A percentile compares a stretch with the other conserved stretches of the same genome.
Conservation (phyloP, 495 filamentous ascomycete species). For the Penicilliopsis zonata region DNA sequence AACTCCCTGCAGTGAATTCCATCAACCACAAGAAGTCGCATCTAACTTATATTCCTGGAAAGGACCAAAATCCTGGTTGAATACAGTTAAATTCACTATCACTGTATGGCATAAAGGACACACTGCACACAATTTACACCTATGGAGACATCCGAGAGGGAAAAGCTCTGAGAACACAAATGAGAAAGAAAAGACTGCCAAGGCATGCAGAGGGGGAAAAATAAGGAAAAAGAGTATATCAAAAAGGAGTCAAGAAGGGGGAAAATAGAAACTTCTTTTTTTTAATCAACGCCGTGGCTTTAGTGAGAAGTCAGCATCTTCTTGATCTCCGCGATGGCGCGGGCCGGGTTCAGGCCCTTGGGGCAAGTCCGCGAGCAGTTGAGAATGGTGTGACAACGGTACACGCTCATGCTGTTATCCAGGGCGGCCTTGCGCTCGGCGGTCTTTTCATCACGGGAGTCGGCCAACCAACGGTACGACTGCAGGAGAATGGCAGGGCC, state of each 20-base stretch:
- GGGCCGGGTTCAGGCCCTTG: constrained; percentile 93
- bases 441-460: constrained; percentile 81
- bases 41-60: too few relatives aligned
- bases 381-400: constrained; percentile 97
- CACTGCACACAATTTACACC: constrained; percentile 35
- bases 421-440: constrained; percentile 77
- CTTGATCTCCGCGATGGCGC: constrained; percentile 95
- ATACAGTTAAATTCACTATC: neutral
- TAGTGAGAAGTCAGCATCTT: constrained; percentile 67
- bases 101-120: neutral
- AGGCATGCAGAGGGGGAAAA: constrained; percentile 11
- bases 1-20: too few relatives aligned
- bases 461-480: constrained; percentile 91
- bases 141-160: constrained; percentile 32
- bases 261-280: constrained; percentile 23
- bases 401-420: constrained; percentile 97
- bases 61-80: neutral
- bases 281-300: constrained; percentile 6
- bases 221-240: constrained; percentile 11
- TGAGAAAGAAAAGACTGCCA: constrained; percentile 13
- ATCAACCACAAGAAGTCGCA: too few relatives aligned
- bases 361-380: constrained; percentile 96
- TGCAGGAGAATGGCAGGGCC: constrained; percentile 92
- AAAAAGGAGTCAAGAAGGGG: constrained; percentile 12
- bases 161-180: constrained; percentile 16